Evolutionary conservation across 352 stramenopile genomes (phyloP), one percentile per base, ranked within the genome.

Genomic region (Phytophthora vignae): DNA sequence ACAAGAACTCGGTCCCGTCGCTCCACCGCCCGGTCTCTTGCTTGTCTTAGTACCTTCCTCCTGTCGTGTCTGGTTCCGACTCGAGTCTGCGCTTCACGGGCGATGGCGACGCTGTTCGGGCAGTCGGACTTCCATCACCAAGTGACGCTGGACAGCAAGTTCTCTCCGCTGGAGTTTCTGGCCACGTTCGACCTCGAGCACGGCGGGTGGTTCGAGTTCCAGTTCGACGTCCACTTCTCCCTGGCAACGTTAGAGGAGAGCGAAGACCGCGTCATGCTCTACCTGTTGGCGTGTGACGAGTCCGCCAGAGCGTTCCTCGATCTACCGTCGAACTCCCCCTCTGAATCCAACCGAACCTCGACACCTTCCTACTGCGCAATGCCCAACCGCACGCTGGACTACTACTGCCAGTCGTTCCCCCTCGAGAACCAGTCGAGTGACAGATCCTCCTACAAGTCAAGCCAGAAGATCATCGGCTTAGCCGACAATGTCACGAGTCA

Each of bases 271-370:
- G 80, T 73, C 5, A 77, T 90, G 84, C 69, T 90, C 2, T 69
- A 90, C 44, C 55, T 91, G 31, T 46, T 88, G 9, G 82, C 83
- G 2, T 91, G 84, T 21, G 82, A 88, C 25, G 55, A 74, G 21
- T 25, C 50, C 9, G 72, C 73, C 0, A 49, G 22, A 4, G 33
- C 25, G 33, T 73, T 82, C 27, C 60, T 74, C 29, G 60, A 59
- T 46, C 59, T 76, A 19, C 61, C 67, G 5, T 53, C 48, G 1
- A 15, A 40, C 10, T 50, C 50, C 14, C 46, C 3, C 46, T 14
- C 31, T 17, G 58, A 25, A 9, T 50, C 17, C 2, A 67, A 58
- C 7, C 36, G 17, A 17, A 46, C 25, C 1, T 48, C 25, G 5
- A 58, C 63, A 19, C 72, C 76, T 6, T 36, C 70, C 0, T 89